Base-by-base conservation (phyloP, 306 rosid genomes). In the Ammopiptanthus mongolicus region DNA sequence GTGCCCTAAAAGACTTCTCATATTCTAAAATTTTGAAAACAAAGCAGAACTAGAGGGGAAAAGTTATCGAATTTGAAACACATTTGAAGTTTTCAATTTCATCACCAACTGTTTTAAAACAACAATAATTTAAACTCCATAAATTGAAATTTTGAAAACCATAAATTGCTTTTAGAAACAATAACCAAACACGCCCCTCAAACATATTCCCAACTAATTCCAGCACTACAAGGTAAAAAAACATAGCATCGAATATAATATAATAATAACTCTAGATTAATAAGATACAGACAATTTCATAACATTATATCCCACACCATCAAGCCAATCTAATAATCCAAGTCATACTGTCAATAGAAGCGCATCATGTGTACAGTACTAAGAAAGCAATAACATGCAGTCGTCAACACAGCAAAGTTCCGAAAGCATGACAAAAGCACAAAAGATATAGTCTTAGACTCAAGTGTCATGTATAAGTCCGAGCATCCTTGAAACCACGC, bases 391-490 rank as follows among this genome's bases (percentile, higher is more conserved):
- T 71, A 64, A 69, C 65, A 52, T 28, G n/a, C 8, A 11, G 50
- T 79, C 21, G 61, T 21, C 53, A 59, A 61, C 46, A 55, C 5
- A 14, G 2, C 19, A 12, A 51, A 31, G 80, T 73, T 66, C 33
- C 42, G n/a, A 67, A 59, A 73, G 68, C 22, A 77, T 29, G 11
- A 69, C 55, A 23, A 60, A 70, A 22, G 58, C 68, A 71, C 41
- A 7, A 25, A 14, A 11, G 36, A 65, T 39, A n/a, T n/a, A n/a
- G n/a, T n/a, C n/a, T n/a, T n/a, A 19, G 56, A 34, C 50, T 62
- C 10, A 0, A 73, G 47, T 29, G 76, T 67, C 22, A 41, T 10
- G 50, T 39, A 52, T 55, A 66, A 34, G 67, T 65, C 12, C 37
- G 21, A 64, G 75, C 75, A 46, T 61, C 64, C 77, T 68, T 15